Evolutionary conservation across 371 early-diverging fungal species (phyloP).

Genomic region (Nematocida displodere): DNA sequence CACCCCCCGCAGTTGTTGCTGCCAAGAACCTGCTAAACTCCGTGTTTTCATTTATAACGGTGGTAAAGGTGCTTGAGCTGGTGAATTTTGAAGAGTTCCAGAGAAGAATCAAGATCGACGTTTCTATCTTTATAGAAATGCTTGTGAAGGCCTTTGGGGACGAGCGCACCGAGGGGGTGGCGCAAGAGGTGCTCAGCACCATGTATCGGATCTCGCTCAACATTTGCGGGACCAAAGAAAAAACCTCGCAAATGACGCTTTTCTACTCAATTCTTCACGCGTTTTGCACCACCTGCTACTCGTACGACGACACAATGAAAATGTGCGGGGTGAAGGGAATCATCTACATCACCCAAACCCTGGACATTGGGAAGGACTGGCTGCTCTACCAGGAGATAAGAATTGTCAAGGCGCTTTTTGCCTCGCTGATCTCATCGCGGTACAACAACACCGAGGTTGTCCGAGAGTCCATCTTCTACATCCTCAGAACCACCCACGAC

Average conservation of each 20-base stretch:
- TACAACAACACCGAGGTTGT: slow-evolving; percentile 29
- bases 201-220: slow-evolving; percentile 20
- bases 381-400: slow-evolving; percentile 44
- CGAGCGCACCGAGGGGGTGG: slow-evolving; percentile 11
- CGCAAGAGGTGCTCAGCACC: slow-evolving; percentile 14
- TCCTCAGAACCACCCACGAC: slow-evolving; percentile 34
- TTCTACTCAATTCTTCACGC: slow-evolving; percentile 49
- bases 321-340: slow-evolving; percentile 38
- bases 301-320: slow-evolving; percentile 14
- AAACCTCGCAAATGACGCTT: slow-evolving; percentile 51
- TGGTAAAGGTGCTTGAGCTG: slow-evolving; percentile 43
- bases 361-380: slow-evolving; percentile 31
- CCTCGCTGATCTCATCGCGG: slow-evolving; percentile 1
- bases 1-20: neutral
- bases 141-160: slow-evolving; percentile 24
- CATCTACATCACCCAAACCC: slow-evolving; percentile 29
- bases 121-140: slow-evolving; percentile 3
- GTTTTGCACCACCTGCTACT: slow-evolving; percentile 47
- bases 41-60: slow-evolving; percentile 24
- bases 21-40: slow-evolving; percentile 25
- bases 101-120: slow-evolving; percentile 4
- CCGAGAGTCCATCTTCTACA: slow-evolving; percentile 42
- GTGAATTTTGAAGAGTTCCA: slow-evolving; percentile 46
- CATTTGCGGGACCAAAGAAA: slow-evolving; percentile 39
- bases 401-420: slow-evolving; percentile 42